Evolutionary conservation across 2,329 filamentous ascomycete species (phyloP).

Genomic region (Escovopsis sp.): DNA sequence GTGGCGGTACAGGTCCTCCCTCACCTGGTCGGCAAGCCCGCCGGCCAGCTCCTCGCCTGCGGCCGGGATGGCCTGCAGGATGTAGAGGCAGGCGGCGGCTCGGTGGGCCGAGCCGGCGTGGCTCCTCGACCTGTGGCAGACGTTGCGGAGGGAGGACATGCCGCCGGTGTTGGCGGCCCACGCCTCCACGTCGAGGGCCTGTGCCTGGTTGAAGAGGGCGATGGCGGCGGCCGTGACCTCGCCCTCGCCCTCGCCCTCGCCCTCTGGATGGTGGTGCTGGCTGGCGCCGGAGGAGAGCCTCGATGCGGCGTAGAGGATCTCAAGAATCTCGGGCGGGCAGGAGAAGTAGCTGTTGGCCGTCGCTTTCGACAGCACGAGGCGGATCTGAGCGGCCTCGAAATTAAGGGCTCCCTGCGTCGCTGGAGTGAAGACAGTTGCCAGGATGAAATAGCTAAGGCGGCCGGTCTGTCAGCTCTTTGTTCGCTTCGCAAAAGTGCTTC

Average conservation of each 20-base stretch:
- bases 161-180: slow-evolving; percentile 26
- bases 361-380: slow-evolving; percentile 23
- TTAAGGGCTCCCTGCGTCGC: slow-evolving; percentile 17
- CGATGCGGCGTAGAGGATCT: slow-evolving; percentile 28
- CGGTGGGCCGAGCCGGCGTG: slow-evolving; percentile 29
- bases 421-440: slow-evolving; percentile 29
- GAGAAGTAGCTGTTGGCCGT: slow-evolving; percentile 32
- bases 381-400: slow-evolving; percentile 23
- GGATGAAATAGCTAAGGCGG: slow-evolving; percentile 26
- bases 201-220: slow-evolving; percentile 22
- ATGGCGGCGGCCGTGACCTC: slow-evolving; percentile 17
- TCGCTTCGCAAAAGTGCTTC: no score
- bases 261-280: no score
- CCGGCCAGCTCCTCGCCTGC: slow-evolving; percentile 11
- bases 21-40: slow-evolving; percentile 19
- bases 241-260: slow-evolving; percentile 10
- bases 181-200: slow-evolving; percentile 23
- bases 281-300: slow-evolving; percentile 20
- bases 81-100: slow-evolving; percentile 31
- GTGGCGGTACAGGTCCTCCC: slow-evolving; percentile 30
- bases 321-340: slow-evolving; percentile 28
- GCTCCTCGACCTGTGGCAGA: slow-evolving; percentile 21
- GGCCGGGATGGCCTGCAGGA: slow-evolving; percentile 23
- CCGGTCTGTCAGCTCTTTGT: background rate
- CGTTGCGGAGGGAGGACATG: slow-evolving; percentile 19